Conservation (phyloP, 208 protist species). For the Crithidia bombi region DNA sequence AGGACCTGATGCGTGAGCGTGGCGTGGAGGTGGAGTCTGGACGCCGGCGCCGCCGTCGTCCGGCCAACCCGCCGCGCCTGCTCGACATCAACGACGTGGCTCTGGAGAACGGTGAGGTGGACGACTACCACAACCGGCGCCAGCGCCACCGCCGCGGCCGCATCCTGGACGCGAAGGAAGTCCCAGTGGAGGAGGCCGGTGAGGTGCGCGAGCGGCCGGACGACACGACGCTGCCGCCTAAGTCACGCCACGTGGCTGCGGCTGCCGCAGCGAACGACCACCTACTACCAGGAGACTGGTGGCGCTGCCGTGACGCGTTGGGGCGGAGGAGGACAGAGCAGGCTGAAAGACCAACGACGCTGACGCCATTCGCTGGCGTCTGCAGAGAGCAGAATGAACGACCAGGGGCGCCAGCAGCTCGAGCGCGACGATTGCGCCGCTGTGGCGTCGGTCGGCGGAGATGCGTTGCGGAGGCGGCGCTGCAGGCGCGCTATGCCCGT, state of each 20-base stretch:
- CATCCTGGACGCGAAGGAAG: constrained; percentile 15
- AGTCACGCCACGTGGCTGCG: constrained; percentile 21
- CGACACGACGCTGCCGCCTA: constrained; percentile 26
- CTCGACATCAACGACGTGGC: constrained; percentile 39
- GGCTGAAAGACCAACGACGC: constrained; percentile 39
- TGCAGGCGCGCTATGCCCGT: constrained; percentile 33
- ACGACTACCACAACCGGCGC: constrained; percentile 35
- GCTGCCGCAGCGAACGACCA: constrained; percentile 32
- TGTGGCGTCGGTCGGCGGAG: constrained; percentile 15
- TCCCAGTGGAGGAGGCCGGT: constrained; percentile 22
- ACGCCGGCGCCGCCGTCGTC: constrained; percentile 30
- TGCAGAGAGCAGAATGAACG: constrained; percentile 15
- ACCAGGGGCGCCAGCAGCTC: constrained; percentile 35
- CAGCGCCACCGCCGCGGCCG: constrained; percentile 32
- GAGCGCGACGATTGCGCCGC: constrained; percentile 30
- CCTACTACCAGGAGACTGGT: constrained; percentile 51
- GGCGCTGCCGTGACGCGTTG: constrained; percentile 20
- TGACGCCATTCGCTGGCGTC: constrained; percentile 41
- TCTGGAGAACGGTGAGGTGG: constrained; percentile 31
- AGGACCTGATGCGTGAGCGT: constrained; percentile 37
- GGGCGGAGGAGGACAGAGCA: constrained; percentile 38
- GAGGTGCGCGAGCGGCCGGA: constrained; percentile 35
- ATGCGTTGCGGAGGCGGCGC: constrained; percentile 22
- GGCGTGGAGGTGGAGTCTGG: constrained; percentile 33
- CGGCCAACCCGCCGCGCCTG: constrained; percentile 30